Conservation (phyloP, 331 rosid genomes). For the Quercus tomentella region DNA sequence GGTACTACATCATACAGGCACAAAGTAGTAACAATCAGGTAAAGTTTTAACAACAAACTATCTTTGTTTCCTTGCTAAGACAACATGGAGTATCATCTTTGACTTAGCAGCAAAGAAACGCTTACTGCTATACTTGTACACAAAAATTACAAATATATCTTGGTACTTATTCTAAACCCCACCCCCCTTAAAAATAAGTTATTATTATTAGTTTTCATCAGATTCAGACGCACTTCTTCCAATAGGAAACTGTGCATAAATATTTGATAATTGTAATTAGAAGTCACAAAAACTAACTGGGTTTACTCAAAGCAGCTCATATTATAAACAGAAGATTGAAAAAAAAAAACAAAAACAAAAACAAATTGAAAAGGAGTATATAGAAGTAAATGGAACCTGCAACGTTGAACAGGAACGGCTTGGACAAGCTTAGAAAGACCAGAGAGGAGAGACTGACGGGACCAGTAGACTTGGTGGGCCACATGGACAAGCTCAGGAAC, state of each 20-base stretch:
- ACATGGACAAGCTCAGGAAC: slow-evolving; percentile 71
- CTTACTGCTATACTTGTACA: neutral
- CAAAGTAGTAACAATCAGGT: neutral
- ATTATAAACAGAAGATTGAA: too few relatives aligned
- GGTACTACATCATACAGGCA: neutral
- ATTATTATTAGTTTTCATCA: too few relatives aligned
- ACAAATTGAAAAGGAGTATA: neutral
- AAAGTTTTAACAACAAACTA: neutral
- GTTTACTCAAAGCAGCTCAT: too few relatives aligned
- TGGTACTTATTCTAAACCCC: too few relatives aligned
- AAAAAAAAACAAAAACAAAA: neutral
- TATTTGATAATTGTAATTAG: too few relatives aligned
- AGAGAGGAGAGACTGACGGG: slow-evolving; percentile 40
- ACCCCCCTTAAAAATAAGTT: too few relatives aligned
- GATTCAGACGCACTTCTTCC: too few relatives aligned
- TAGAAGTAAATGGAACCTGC: slow-evolving; percentile 41
- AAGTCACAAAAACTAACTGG: too few relatives aligned
- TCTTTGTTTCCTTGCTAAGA: neutral
- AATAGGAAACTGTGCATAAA: too few relatives aligned
- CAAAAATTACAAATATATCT: neutral
- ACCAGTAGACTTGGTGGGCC: slow-evolving; percentile 55
- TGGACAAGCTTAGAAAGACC: slow-evolving; percentile 50
- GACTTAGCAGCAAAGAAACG: neutral
- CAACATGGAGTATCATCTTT: neutral
- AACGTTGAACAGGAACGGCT: slow-evolving; percentile 54